phyloP scores from a whole-genome alignment of 495 filamentous ascomycete genomes.

The Trichocladium antarcticum region DNA sequence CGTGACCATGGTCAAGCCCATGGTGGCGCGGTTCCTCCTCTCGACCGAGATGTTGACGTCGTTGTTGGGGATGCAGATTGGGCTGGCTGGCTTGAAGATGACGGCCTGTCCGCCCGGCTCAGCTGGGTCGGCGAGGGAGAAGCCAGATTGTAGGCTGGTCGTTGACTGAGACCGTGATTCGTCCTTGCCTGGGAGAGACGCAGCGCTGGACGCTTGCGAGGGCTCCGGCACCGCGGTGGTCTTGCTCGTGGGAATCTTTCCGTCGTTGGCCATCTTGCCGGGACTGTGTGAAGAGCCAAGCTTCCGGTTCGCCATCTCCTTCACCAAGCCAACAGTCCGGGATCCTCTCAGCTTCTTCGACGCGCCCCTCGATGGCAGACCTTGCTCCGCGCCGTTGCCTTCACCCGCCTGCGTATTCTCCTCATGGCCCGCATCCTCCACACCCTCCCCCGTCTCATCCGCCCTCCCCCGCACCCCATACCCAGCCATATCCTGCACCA shows the following conservation, averaged over 20 bases:
- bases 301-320: constrained; percentile 17
- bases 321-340: constrained; percentile 12
- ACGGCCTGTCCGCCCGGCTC: constrained; percentile 51
- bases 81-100: constrained; percentile 56
- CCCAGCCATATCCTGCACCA: constrained; percentile 43
- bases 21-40: constrained; percentile 53
- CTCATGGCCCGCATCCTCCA: constrained; percentile 17
- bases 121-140: constrained; percentile 19
- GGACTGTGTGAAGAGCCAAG: constrained; percentile 9
- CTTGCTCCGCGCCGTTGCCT: not conserved
- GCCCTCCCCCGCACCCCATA: constrained; percentile 23
- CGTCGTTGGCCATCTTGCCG: not conserved
- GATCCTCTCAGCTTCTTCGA: constrained; percentile 15
- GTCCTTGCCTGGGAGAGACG: not conserved
- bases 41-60: constrained; percentile 89
- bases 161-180: constrained; percentile 15
- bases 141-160: constrained; percentile 12
- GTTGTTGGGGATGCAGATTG: constrained; percentile 58
- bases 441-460: constrained; percentile 22
- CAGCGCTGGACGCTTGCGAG: not conserved
- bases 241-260: constrained; percentile 14
- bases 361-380: constrained; percentile 11
- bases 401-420: constrained; percentile 1
- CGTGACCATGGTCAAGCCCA: constrained; percentile 81
- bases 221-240: constrained; percentile 18